Evolutionary conservation across 2,329 filamentous ascomycete genomes (phyloP).

Genomic region (Tolypocladium nubicola): DNA sequence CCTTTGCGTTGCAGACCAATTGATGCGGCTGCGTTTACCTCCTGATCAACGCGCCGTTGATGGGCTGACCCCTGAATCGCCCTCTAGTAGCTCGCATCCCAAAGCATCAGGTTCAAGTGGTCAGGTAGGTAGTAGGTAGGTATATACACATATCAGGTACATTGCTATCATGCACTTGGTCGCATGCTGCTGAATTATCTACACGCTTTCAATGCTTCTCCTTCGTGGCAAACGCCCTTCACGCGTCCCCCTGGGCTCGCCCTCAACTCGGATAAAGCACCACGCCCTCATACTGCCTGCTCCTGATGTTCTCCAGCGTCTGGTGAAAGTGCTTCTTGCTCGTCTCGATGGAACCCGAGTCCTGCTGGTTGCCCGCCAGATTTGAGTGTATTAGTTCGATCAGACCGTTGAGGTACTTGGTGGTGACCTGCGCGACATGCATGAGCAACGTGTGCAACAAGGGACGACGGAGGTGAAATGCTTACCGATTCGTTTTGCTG

Average conservation of each 20-base stretch:
- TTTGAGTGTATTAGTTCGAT: constrained; percentile 99
- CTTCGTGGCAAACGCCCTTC: background rate
- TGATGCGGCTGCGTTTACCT: background rate
- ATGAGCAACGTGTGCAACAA: background rate
- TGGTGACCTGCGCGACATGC: constrained; percentile 54
- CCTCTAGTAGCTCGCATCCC: background rate
- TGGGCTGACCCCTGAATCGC: background rate
- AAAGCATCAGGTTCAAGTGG: background rate
- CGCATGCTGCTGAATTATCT: background rate
- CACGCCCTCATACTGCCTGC: constrained; percentile 86
- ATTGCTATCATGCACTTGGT: constrained; percentile 1
- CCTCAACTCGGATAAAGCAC: constrained; percentile 51
- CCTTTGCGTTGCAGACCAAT: no score
- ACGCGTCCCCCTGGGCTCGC: background rate
- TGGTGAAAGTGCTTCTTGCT: constrained; percentile 91
- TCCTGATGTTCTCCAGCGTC: constrained; percentile 86
- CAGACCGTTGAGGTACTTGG: constrained; percentile 93
- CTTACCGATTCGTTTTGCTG: constrained; percentile 90
- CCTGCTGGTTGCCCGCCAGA: constrained; percentile 71
- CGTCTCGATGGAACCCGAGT: constrained; percentile 73
- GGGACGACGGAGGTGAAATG: background rate
- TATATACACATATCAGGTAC: constrained; percentile 4
- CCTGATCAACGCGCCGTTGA: background rate
- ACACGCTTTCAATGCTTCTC: background rate
- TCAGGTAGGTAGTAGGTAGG: background rate